Base-by-base conservation (phyloP, 176 grass and related monocot genomes). In the Eleusine coracana region DNA sequence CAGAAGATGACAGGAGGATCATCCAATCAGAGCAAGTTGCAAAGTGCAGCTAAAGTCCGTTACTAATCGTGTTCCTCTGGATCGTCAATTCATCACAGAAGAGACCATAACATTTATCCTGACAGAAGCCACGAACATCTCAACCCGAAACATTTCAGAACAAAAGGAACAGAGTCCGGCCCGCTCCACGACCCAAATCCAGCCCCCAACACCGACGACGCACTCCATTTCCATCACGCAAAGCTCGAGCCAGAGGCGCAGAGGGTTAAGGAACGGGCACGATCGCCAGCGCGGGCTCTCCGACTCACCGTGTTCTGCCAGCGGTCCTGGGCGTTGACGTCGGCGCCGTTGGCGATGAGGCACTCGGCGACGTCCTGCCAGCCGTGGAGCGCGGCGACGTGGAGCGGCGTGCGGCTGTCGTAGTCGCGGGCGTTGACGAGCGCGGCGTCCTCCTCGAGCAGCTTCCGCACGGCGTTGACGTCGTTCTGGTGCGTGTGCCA, bases 401-500 rank as follows among this genome's bases (percentile, higher is more conserved):
- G 97, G 59, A 99, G 97, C 66, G 97, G 93, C 71, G 97, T 96
- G 67, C 97, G 93, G 85, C 66, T 88, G 87, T 99, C 97, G 93
- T 99, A 99, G 78, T 99, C 97, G 23, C 87, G 80, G 49, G 97
- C 97, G 89, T 86, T 92, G 83, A 99, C 97, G 83, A 99, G 97
- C 64, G 74, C 36, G 52, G 41, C 86, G 82, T 99, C 93, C 87
- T 99, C 93, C 51, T 99, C 91, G 27, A 99, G 91, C 60, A 99
- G 91, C 89, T 93, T 99, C 46, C 93, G 85, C 81, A 99, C 93
- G 65, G 93, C 89, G 50, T 36, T 40, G 5, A 42, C 87, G 80
- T 99, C 93, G 89, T 99, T 96, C 89, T 99, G 97, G 83, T 99
- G 97, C 77, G 97, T 92, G 87, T 99, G 97, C 97, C 97, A 99